Conservation (phyloP, 2,329 filamentous ascomycete species). For the Fusarium xyrophilum region DNA sequence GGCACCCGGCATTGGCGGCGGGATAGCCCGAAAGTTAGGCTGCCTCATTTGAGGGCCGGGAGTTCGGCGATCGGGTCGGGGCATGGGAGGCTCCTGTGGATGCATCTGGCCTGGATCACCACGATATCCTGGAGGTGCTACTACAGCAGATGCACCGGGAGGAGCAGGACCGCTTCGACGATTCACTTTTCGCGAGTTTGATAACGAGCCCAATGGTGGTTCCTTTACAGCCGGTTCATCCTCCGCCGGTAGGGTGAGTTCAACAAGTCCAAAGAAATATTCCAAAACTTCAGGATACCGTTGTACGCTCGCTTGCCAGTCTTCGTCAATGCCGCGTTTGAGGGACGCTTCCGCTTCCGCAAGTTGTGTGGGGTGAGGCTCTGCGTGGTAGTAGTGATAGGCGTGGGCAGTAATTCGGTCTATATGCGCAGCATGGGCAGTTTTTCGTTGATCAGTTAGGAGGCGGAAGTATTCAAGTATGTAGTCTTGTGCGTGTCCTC, state of each 20-base stretch:
- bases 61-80: constrained; percentile 38
- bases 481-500: constrained; percentile 70
- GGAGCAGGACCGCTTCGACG: constrained; percentile 51
- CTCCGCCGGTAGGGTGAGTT: constrained; percentile 69
- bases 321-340: constrained; percentile 77
- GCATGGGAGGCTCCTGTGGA: constrained; percentile 38
- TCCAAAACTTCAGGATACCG: constrained; percentile 82
- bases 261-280: constrained; percentile 78
- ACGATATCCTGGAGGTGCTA: constrained; percentile 38
- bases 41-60: constrained; percentile 41
- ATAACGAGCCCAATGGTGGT: constrained; percentile 64
- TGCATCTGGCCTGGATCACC: constrained; percentile 39
- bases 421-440: constrained; percentile 61
- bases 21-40: constrained; percentile 29
- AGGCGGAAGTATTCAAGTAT: constrained; percentile 70
- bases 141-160: constrained; percentile 37
- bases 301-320: constrained; percentile 78
- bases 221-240: constrained; percentile 65
- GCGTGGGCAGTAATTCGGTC: constrained; percentile 63
- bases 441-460: constrained; percentile 67
- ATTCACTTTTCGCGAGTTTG: constrained; percentile 55
- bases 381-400: constrained; percentile 63
- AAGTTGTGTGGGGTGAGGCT: constrained; percentile 68
- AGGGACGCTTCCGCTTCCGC: constrained; percentile 68
- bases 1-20: constrained; percentile 32